Percentiles rank a stretch among this genome's conserved stretches.
Conservation (phyloP, 164 flowering plant species). For the Protea cynaroides region DNA sequence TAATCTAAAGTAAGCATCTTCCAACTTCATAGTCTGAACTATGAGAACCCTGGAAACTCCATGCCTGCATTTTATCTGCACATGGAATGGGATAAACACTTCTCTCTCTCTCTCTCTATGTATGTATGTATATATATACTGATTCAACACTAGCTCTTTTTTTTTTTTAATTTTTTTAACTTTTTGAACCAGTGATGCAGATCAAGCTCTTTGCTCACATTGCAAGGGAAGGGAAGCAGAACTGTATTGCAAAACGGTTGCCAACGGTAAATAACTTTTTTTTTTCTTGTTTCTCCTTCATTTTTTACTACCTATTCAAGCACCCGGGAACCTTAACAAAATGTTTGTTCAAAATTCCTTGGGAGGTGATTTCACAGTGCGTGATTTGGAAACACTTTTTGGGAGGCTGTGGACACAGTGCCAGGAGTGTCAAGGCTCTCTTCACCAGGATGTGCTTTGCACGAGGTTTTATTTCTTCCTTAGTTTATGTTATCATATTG, state of each 20-base stretch:
- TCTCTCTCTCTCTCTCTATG: too few relatives aligned
- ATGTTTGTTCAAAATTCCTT: background rate
- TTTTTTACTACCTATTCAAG: background rate
- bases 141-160: too few relatives aligned
- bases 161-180: background rate
- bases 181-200: conserved; percentile 44
- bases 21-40: too few relatives aligned
- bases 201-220: conserved; percentile 73
- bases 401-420: conserved; percentile 98
- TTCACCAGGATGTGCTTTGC: conserved; percentile 97
- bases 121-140: too few relatives aligned
- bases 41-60: too few relatives aligned
- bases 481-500: conserved; percentile 1
- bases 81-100: too few relatives aligned
- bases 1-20: too few relatives aligned
- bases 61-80: background rate
- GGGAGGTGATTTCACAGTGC: conserved; percentile 39
- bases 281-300: background rate
- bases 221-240: conserved; percentile 99
- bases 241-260: conserved; percentile 83
- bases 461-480: conserved; percentile 55
- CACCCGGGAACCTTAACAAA: background rate
- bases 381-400: conserved; percentile 78
- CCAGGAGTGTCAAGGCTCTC: conserved; percentile 98
- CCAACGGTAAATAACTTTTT: conserved; percentile 69